A percentile compares a stretch with the other conserved stretches of the same genome.
Evolutionary conservation across 2,329 filamentous ascomycete species (phyloP).

Genomic region (Fusarium cicatricum): DNA sequence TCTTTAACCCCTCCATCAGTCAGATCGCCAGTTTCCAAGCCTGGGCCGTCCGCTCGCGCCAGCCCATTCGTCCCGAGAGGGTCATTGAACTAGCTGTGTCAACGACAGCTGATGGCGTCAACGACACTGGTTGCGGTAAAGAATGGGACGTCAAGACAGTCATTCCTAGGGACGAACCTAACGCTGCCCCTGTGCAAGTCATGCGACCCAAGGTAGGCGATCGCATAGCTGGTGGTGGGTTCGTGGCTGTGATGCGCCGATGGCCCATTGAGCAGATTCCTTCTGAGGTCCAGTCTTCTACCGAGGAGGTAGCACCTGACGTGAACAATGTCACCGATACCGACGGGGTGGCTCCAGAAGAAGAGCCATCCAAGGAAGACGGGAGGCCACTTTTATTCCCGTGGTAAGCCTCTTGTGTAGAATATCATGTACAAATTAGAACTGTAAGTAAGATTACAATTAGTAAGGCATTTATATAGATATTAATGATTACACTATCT

Average conservation of each 20-base stretch:
- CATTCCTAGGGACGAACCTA: constrained; percentile 38
- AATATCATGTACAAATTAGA: background rate
- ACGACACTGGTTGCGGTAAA: constrained; percentile 60
- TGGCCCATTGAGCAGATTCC: constrained; percentile 36
- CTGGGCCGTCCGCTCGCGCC: constrained; percentile 57
- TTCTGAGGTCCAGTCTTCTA: constrained; percentile 7
- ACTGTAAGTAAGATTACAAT: background rate
- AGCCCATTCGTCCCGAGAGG: constrained; percentile 65
- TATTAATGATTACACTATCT: too few relatives aligned
- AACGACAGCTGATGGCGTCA: constrained; percentile 51
- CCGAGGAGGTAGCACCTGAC: constrained; percentile 13
- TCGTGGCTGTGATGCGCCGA: constrained; percentile 50
- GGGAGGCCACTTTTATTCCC: too few relatives aligned
- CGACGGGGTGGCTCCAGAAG: background rate
- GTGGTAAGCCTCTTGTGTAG: background rate
- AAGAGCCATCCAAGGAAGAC: background rate
- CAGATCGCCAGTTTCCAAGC: constrained; percentile 71
- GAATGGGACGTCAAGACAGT: constrained; percentile 70
- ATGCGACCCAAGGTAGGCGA: constrained; percentile 54
- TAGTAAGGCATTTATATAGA: too few relatives aligned
- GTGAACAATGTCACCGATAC: background rate
- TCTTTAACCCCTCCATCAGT: constrained; percentile 81
- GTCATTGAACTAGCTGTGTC: constrained; percentile 65
- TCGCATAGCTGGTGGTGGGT: constrained; percentile 51
- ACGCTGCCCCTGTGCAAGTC: constrained; percentile 46